Conservation (phyloP, 495 filamentous ascomycete genomes). For the Penicillium angulare region DNA sequence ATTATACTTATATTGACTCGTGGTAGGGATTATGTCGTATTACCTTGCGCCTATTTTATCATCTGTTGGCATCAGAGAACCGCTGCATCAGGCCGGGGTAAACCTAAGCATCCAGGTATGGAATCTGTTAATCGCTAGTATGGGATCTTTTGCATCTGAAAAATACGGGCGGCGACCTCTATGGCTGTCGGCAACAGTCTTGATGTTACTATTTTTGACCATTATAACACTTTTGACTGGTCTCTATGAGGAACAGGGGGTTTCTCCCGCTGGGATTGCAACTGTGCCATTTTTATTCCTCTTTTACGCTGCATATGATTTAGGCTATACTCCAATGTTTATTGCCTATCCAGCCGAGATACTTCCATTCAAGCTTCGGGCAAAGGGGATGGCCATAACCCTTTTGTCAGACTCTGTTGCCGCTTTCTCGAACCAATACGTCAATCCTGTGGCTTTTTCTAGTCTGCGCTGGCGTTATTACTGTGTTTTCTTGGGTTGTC, state of each 20-base stretch:
- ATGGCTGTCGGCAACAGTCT: conserved; percentile 57
- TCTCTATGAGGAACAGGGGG: conserved; percentile 42
- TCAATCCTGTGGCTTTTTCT: too few relatives aligned
- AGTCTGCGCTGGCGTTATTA: too few relatives aligned
- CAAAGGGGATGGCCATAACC: conserved; percentile 22
- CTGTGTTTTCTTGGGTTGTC: too few relatives aligned
- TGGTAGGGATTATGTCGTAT: too few relatives aligned
- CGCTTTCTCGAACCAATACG: too few relatives aligned
- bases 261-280: conserved; percentile 44
- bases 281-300: conserved; percentile 60
- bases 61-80: conserved; percentile 34
- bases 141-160: conserved; percentile 64
- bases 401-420: too few relatives aligned
- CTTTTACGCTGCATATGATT: conserved; percentile 54
- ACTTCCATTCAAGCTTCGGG: conserved; percentile 24
- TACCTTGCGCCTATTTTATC: conserved; percentile 40
- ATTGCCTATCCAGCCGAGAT: conserved; percentile 21
- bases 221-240: conserved; percentile 55
- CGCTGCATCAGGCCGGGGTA: conserved; percentile 31
- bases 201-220: conserved; percentile 55
- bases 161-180: conserved; percentile 55
- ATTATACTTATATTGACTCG: too few relatives aligned
- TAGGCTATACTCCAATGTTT: conserved; percentile 29
- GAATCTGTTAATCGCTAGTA: conserved; percentile 59
- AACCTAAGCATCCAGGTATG: background rate